Base-by-base conservation (phyloP, 1,139 yeast genomes). In the Nakaseomyces bracarensis region DNA sequence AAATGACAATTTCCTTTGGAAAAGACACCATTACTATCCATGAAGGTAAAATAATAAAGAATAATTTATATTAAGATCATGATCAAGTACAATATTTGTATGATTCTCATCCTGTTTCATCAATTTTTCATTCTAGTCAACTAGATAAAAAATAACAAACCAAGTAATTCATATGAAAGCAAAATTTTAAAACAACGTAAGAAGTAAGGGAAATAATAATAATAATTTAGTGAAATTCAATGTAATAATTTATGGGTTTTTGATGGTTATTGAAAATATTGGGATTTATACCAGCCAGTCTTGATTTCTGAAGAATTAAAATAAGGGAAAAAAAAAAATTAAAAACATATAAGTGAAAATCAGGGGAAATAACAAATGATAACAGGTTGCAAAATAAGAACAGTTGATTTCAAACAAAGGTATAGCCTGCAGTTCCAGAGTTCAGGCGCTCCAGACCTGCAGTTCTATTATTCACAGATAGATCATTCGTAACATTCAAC, bases 381-480 rank as follows among this genome's bases (percentile, higher is more conserved):
- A 19, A 30, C 22, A 30, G 14, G 13, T 30, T 30, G 34, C 34
- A 30, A 16, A 16, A 18, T 30, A 30, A 30, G 34, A 30, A 30
- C 34, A 30, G 34, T 30, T 30, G 3, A 30, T 30, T 33, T 26
- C 30, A 36, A 25, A 36, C 38, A 36, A 25, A 36, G 30, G 30
- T 23, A 28, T 44, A 51, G 3, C 56, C 57, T 33, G 53, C 55
- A 41, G 58, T 53, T 10, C 55, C 58, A 40, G 46, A 50, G 39
- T 55, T 58, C 39, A 55, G 40, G 40, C 58, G 48, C 31, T 53
- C 52, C 39, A 55, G 39, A 26, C 47, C 45, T 18, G 47, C 48
- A 19, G 43, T 43, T 33, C 43, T 46, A 14, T 42, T 43, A 30
- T 47, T 43, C 36, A 45, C 48, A 39, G 43, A 33, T 33, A 33